Evolutionary conservation across 495 filamentous ascomycete genomes (phyloP), one percentile per base, ranked within the genome.

Genomic region (Talaromyces stipitatus): DNA sequence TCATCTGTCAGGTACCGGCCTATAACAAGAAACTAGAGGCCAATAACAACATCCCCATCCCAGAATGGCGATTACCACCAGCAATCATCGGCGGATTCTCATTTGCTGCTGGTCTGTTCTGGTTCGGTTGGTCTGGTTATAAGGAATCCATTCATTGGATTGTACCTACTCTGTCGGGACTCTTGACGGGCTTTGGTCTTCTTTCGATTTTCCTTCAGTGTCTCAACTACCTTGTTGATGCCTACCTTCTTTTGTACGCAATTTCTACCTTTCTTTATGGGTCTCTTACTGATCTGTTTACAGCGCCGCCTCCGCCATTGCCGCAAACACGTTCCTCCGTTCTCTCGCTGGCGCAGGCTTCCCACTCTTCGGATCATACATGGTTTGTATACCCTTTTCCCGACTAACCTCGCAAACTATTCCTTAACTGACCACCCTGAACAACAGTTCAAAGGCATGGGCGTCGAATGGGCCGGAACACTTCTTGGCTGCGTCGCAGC

Each of bases 301-400:
- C 55, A 84, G 79, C 55, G 90, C 90, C 11, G 90, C 90, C 32
- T 92, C 89, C 5, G 88, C 90, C 24, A 90, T 95, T 47, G 91
- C 91, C 7, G 90, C 85, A 22, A 95, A 96, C 68, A 94, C 91
- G 0, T 91, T 96, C 67, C 75, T 94, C 8, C 87, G 91, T 2
- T 91, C 87, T 4, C 70, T 89, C 0, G 82, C 82, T 45, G 90
- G 87, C 22, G 86, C 88, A 7, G 83, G 79, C 0, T 95, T 95
- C 70, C 91, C 91, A 10, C 77, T 96, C 2, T 96, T 96, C 66
- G 78, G 84, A 0, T 81, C 73, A 10, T 86, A 92, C 61, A 91
- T 95, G 88, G 69, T 71, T 66, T 47, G 62, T 28, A 28, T 33
- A 16, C 20, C 36, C 12, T 10, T 38, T 26, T 20, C 36, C 51